Conservation (phyloP, 2,329 filamentous ascomycete genomes). For the Aspergillaceae sp. region DNA sequence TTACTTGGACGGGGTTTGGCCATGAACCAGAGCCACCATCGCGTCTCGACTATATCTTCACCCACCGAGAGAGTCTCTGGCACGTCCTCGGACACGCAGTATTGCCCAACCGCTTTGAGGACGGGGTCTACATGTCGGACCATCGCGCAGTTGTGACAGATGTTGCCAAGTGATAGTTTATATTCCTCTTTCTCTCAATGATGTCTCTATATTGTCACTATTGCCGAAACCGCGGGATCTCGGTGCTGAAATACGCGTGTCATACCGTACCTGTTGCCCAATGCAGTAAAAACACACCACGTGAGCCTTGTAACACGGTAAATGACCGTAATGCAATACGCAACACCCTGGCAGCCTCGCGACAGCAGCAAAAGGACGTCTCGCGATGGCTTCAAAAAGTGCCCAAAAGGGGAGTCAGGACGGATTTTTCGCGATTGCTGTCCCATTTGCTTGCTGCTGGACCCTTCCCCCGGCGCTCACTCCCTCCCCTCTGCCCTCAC, state of each 20-base stretch:
- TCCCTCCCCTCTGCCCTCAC: slow-evolving; percentile 2
- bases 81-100: slow-evolving; percentile 43
- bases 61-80: slow-evolving; percentile 21
- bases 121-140: slow-evolving; percentile 47
- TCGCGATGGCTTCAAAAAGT: slow-evolving; percentile 13
- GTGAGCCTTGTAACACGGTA: neutral
- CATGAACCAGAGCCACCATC: slow-evolving; percentile 29
- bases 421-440: neutral
- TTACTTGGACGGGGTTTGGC: slow-evolving; percentile 49
- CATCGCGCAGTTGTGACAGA: slow-evolving; percentile 51
- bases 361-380: slow-evolving; percentile 6
- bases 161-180: slow-evolving; percentile 16
- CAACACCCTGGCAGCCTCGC: slow-evolving; percentile 2
- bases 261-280: neutral
- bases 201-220: too few relatives aligned
- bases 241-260: neutral
- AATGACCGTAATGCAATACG: slow-evolving; percentile 13
- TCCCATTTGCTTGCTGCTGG: slow-evolving; percentile 3
- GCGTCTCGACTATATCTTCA: slow-evolving; percentile 47
- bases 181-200: too few relatives aligned
- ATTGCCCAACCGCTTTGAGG: slow-evolving; percentile 47
- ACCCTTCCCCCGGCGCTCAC: neutral
- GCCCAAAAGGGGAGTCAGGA: slow-evolving; percentile 2
- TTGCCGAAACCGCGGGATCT: too few relatives aligned
- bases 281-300: neutral